These are phyloP conservation scores for Fusarium burgessii DNA, from an alignment of 2,329 filamentous ascomycete species.

Conservation along the genomic window DNA sequence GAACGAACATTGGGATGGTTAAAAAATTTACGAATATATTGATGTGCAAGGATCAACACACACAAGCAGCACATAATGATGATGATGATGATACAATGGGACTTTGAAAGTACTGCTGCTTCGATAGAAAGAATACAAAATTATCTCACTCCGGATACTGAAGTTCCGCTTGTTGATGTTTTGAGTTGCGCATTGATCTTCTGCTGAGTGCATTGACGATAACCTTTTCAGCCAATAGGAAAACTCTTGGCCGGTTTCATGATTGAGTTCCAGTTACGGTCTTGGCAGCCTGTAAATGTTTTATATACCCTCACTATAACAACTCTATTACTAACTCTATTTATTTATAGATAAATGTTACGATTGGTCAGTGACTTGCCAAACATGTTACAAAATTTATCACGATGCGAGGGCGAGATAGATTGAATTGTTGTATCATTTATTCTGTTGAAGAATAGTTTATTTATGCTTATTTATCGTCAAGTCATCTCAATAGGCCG, in stretches of 20 bases:
- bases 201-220: not conserved
- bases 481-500: slow-evolving; percentile 14
- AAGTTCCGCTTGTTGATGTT: not conserved
- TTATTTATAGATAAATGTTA: not conserved
- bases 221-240: not conserved
- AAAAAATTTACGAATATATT: slow-evolving; percentile 10
- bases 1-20: not conserved
- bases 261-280: not conserved
- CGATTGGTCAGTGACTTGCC: not conserved
- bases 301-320: not conserved
- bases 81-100: not conserved
- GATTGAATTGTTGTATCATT: not conserved
- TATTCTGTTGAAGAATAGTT: not conserved
- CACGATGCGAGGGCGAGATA: fast-evolving
- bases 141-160: not conserved
- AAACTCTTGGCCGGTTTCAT: slow-evolving; percentile 1
- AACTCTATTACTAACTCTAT: slow-evolving; percentile 2
- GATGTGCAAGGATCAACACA: slow-evolving; percentile 3
- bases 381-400: fast-evolving
- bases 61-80: not conserved
- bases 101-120: not conserved
- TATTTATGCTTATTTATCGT: slow-evolving; percentile 10
- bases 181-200: not conserved
- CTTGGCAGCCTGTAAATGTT: not conserved
- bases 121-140: not conserved